Evolutionary conservation across 1,139 yeast species (phyloP).

Genomic region (Diutina mesorugosa): DNA sequence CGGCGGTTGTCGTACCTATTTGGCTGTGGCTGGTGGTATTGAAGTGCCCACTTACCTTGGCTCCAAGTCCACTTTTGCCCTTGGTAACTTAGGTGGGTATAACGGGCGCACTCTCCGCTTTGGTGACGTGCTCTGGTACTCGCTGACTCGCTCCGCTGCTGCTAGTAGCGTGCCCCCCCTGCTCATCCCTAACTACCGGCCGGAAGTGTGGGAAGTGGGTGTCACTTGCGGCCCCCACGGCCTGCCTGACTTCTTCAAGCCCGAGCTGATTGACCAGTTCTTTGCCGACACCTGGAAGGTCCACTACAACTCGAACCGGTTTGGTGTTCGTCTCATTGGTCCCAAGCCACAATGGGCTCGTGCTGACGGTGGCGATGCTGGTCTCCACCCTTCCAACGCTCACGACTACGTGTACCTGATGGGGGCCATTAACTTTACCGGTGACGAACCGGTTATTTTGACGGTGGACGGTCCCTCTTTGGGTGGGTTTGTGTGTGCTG

Average conservation of each 20-base stretch:
- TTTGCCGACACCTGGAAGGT: slow-evolving; percentile 79
- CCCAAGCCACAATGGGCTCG: slow-evolving; percentile 98
- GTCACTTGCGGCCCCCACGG: slow-evolving; percentile 98
- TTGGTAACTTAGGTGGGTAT: slow-evolving; percentile 89
- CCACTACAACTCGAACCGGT: slow-evolving; percentile 91
- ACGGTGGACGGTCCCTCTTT: slow-evolving; percentile 96
- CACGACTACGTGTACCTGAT: slow-evolving; percentile 94
- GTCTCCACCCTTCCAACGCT: slow-evolving; percentile 93
- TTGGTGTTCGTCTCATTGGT: slow-evolving; percentile 88
- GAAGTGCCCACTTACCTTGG: slow-evolving; percentile 92
- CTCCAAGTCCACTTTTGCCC: slow-evolving; percentile 91
- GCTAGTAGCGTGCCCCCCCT: slow-evolving; percentile 46
- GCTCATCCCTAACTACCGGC: slow-evolving; percentile 43
- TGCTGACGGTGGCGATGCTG: slow-evolving; percentile 96
- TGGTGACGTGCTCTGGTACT: slow-evolving; percentile 78
- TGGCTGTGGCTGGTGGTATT: slow-evolving; percentile 86
- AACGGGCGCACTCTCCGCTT: slow-evolving; percentile 84
- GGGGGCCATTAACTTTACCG: slow-evolving; percentile 95
- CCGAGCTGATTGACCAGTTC: slow-evolving; percentile 66
- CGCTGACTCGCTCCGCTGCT: slow-evolving; percentile 41
- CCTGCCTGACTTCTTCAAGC: slow-evolving; percentile 81
- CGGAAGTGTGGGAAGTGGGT: slow-evolving; percentile 71
- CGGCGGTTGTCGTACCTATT: slow-evolving; percentile 78
- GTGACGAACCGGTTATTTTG: slow-evolving; percentile 94
- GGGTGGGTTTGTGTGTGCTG: slow-evolving; percentile 96